Evolutionary conservation across 139 green algal genomes (phyloP).

Genomic region (Chlamydomonas asymmetrica): DNA sequence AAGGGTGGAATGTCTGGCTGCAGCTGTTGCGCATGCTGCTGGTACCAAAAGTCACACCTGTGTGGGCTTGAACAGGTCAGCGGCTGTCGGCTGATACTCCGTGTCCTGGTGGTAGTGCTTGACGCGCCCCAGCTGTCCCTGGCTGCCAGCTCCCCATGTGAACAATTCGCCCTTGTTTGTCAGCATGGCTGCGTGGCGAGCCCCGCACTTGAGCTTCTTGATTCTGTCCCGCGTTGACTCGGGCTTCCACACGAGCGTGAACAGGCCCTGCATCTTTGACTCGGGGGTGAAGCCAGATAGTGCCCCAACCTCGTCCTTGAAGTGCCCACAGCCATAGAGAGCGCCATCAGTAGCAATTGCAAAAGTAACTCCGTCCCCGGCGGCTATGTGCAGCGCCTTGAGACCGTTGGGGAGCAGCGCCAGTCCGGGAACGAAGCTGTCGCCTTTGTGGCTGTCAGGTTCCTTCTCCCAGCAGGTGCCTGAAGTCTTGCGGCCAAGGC

Average conservation of each 20-base stretch:
- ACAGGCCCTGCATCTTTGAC: constrained; percentile 42
- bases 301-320: constrained; percentile 73
- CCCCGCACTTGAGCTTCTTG: constrained; percentile 65
- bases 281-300: constrained; percentile 70
- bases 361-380: constrained; percentile 83
- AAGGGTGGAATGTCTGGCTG: too few species aligned
- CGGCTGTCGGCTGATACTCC: constrained; percentile 21
- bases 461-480: constrained; percentile 36
- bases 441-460: constrained; percentile 15
- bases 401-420: constrained; percentile 49
- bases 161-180: constrained; percentile 63
- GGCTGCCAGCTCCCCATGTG: constrained; percentile 78
- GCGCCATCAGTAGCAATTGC: constrained; percentile 66
- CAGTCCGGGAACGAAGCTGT: constrained; percentile 46
- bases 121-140: constrained; percentile 85
- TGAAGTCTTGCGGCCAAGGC: constrained; percentile 66
- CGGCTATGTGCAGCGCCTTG: constrained; percentile 62
- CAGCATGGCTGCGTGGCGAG: constrained; percentile 71
- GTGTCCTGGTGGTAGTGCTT: constrained; percentile 29
- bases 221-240: constrained; percentile 23
- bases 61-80: constrained; percentile 55
- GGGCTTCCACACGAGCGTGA: constrained; percentile 53
- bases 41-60: constrained; percentile 3
- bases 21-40: too few species aligned
- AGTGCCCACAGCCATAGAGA: constrained; percentile 87